Evolutionary conservation across 2,329 filamentous ascomycete genomes (phyloP), one percentile per base, ranked within the genome.

Genomic region (Helicocarpus griseus): DNA sequence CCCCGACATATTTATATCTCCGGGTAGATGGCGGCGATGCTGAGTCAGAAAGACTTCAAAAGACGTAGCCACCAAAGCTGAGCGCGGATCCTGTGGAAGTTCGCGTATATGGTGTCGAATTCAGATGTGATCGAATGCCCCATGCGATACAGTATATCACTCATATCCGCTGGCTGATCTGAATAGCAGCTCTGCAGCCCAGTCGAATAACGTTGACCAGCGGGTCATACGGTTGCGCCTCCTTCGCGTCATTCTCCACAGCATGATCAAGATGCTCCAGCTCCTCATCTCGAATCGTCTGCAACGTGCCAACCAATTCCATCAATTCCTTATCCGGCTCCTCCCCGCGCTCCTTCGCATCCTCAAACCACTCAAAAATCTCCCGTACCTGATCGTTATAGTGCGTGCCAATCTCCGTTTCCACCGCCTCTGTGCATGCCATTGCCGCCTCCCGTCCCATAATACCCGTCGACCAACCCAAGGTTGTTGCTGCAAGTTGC

Each of bases 391-490:
- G 93, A 57, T 83, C 82, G 66, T 97, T 97, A 68, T 98, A 98
- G 71, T 98, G 93, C 26, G 82, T 82, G 2, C 93, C 93, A 56
- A 98, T 98, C 74, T 97, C 93, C 5, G 91, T 98, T 76, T 98
- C 93, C 1, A 98, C 91, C 1, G 93, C 93, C 71, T 98, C 93
- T 0, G 93, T 97, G 67, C 93, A 98, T 11, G 93, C 93, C 93
- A 98, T 98, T 33, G 93, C 91, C 1, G 91, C 90, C 71, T 97
- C 89, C 46, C 89, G 81, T 0, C 93, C 90, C 77, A 98, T 78
- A 39, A 93, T 72, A 0, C 87, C 93, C 0, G 93, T 98, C 4
- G 81, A 79, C 89, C 93, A 96, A 17, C 93, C 93, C 6, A 98
- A 71, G 0, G 85, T 81, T 0, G 86, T 85, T 1, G 93, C 87